Base-by-base conservation (phyloP, 2,329 filamentous ascomycete genomes). In the Hirsutella minnesotensis region DNA sequence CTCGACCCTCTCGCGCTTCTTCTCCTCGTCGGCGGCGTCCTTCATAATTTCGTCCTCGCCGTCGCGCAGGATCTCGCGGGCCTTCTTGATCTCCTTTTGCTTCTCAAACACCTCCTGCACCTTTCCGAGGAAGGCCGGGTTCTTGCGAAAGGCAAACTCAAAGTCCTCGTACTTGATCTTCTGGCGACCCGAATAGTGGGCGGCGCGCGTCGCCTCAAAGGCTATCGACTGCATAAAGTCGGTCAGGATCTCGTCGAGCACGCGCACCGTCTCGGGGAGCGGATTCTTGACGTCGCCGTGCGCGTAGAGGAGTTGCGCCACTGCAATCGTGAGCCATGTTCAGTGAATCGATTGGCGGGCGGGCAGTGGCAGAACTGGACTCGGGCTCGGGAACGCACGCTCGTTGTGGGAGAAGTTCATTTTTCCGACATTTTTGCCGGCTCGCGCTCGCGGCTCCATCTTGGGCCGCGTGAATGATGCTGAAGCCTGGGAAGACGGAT, bases 101-200 rank as follows among this genome's bases (percentile, higher is more conserved):
- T 90, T 89, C 63, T 86, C 83, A 51, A 95, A 75, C 56, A 94
- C 78, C 66, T 95, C 88, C 59, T 86, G 80, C 43, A 96, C 88
- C 55, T 90, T 81, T 39, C 92, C 92, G 36, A 96, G 70, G 59
- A 94, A 94, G 46, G 77, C 71, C 9, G 85, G 81, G 56, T 96
- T 94, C 49, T 84, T 79, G 27, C 92, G 78, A 52, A 96, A 77
- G 33, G 88, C 87, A 64, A 94, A 98, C 57, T 94, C 88, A 67
- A 98, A 95, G 64, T 98, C 92, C 56, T 95, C 90, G 56, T 94
- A 86, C 63, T 98, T 98, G 66, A 98, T 88, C 67, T 98, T 98
- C 56, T 94, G 86, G 2, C 92, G 84, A 1, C 88, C 83, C 3
- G 85, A 81, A 63, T 94, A 86, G 60, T 86, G 81, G 1, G 92